Evolutionary conservation across 2,329 filamentous ascomycete genomes (phyloP).

Genomic region (Phaeosphaeriaceae sp.): DNA sequence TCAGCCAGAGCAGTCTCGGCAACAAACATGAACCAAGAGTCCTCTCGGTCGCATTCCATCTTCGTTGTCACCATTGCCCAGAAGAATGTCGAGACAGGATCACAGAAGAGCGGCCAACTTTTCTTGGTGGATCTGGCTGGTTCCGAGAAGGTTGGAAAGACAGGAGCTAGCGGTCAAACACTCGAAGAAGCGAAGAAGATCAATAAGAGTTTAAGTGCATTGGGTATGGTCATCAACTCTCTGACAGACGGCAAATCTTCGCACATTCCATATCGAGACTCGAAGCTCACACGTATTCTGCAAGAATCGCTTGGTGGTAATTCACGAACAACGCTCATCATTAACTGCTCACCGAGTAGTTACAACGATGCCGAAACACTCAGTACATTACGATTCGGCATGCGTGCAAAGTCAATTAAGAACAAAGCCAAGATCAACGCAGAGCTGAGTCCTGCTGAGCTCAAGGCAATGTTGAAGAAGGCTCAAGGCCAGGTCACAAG

Average conservation of each 20-base stretch:
- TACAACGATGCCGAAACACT: slow-evolving; percentile 97
- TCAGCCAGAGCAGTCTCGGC: slow-evolving; percentile 88
- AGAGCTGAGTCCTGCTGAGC: slow-evolving; percentile 91
- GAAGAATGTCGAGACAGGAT: slow-evolving; percentile 96
- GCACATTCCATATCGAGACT: slow-evolving; percentile 96
- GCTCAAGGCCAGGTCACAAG: slow-evolving; percentile 87
- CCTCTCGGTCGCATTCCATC: slow-evolving; percentile 96
- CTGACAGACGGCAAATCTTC: slow-evolving; percentile 96
- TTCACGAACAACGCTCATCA: slow-evolving; percentile 95
- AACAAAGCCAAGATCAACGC: slow-evolving; percentile 99
- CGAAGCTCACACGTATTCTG: slow-evolving; percentile 93
- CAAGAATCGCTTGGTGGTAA: slow-evolving; percentile 98
- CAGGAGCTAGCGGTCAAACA: slow-evolving; percentile 94
- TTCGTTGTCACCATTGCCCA: slow-evolving; percentile 97
- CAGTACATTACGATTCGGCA: slow-evolving; percentile 90
- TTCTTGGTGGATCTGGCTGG: slow-evolving; percentile 98
- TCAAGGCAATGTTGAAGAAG: slow-evolving; percentile 92
- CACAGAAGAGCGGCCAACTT: slow-evolving; percentile 92
- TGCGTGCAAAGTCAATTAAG: slow-evolving; percentile 97
- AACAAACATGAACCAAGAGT: slow-evolving; percentile 99
- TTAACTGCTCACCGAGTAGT: slow-evolving; percentile 98
- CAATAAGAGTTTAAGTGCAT: slow-evolving; percentile 97
- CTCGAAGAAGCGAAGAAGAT: slow-evolving; percentile 99
- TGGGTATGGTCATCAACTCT: slow-evolving; percentile 99
- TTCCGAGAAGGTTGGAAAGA: slow-evolving; percentile 98